Conservation (phyloP, 2,329 filamentous ascomycete genomes). For the Penicillium thymicola region DNA sequence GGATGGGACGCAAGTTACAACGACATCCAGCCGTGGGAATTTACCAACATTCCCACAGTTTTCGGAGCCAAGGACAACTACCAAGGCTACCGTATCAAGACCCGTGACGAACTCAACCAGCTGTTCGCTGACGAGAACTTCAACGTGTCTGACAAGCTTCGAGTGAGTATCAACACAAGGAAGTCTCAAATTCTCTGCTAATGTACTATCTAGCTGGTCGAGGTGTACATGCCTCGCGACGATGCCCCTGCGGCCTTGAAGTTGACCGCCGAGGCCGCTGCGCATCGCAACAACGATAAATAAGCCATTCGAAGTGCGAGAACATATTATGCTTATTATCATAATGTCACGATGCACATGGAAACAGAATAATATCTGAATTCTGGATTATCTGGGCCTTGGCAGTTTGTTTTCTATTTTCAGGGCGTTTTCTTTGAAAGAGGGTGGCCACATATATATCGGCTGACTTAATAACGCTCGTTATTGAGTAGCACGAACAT, state of each 20-base stretch:
- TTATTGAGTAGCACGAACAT: background rate
- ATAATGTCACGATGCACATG: background rate
- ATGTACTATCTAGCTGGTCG: constrained; percentile 64
- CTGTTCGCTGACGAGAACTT: constrained; percentile 66
- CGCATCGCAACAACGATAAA: constrained; percentile 65
- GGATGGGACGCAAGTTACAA: constrained; percentile 78
- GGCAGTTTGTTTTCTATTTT: background rate
- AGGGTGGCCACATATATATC: background rate
- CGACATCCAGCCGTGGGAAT: constrained; percentile 73
- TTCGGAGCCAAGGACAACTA: constrained; percentile 63
- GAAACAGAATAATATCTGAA: background rate
- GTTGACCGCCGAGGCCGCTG: constrained; percentile 67
- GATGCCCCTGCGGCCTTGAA: constrained; percentile 71
- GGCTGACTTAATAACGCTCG: background rate
- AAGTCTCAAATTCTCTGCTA: constrained; percentile 9
- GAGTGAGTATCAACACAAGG: constrained; percentile 27
- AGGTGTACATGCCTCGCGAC: constrained; percentile 74
- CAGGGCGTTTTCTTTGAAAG: background rate
- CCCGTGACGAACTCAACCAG: constrained; percentile 63
- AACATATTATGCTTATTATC: background rate
- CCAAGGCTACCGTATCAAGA: constrained; percentile 66
- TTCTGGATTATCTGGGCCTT: background rate
- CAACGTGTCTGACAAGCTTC: constrained; percentile 48
- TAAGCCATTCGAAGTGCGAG: constrained; percentile 8
- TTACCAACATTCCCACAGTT: constrained; percentile 62